These are phyloP conservation scores for Pythium angustatum DNA, from an alignment of 352 stramenopile species.

Conservation along the genomic window DNA sequence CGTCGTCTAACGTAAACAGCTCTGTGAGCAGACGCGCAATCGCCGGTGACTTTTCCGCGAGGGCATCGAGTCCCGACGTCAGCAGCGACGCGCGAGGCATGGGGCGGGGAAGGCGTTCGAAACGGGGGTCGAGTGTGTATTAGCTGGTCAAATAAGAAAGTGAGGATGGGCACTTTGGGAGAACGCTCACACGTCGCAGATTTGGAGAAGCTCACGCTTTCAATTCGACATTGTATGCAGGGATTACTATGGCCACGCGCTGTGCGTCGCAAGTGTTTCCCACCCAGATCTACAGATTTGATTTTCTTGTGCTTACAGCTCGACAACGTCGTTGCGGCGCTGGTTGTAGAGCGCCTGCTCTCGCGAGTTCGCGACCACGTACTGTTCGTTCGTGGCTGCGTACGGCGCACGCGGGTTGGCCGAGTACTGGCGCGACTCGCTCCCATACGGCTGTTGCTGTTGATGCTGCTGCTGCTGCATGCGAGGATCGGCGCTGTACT, in stretches of 20 bases:
- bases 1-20: slow-evolving; percentile 32
- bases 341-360: slow-evolving; percentile 33
- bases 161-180: neutral
- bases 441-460: slow-evolving; percentile 8
- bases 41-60: slow-evolving; percentile 10
- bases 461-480: slow-evolving; percentile 17
- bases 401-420: slow-evolving; percentile 17
- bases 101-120: too few relatives aligned
- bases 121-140: too few relatives aligned
- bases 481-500: slow-evolving; percentile 2
- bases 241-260: neutral
- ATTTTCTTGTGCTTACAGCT: slow-evolving; percentile 17
- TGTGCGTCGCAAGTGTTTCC: neutral
- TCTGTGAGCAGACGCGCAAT: slow-evolving; percentile 20
- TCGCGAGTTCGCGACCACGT: slow-evolving; percentile 20
- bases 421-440: slow-evolving; percentile 17
- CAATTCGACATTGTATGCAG: too few relatives aligned
- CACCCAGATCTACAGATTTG: slow-evolving; percentile 14
- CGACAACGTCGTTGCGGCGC: slow-evolving; percentile 33
- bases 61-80: slow-evolving; percentile 10
- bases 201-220: too few relatives aligned
- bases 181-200: slow-evolving; percentile 14
- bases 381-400: slow-evolving; percentile 20
- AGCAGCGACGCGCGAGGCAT: slow-evolving; percentile 16
- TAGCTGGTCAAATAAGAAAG: too few relatives aligned